phyloP scores from a whole-genome alignment of 495 filamentous ascomycete species.

The Mycothermus thermophilus region DNA sequence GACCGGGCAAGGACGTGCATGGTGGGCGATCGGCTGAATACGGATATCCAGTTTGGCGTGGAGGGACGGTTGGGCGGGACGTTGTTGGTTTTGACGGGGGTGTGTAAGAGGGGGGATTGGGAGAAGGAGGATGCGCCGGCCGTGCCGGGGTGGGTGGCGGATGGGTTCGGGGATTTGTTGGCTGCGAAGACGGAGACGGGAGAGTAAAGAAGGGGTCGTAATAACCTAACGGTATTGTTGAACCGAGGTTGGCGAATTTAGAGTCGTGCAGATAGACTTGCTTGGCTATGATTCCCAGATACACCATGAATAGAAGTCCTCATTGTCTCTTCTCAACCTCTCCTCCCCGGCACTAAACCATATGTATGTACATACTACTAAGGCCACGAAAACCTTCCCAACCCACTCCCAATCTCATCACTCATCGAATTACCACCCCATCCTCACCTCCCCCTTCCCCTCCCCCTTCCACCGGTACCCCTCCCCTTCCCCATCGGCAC shows the following conservation, averaged over 20 bases:
- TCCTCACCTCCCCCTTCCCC: constrained; percentile 7
- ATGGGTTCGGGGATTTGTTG: constrained; percentile 63
- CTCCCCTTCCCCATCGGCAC: constrained; percentile 33
- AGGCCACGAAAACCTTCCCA: no score
- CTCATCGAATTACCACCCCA: not conserved
- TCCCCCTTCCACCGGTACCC: constrained; percentile 12
- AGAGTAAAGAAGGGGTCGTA: not conserved
- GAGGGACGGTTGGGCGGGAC: constrained; percentile 87
- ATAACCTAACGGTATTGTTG: no score
- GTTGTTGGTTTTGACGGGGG: constrained; percentile 80
- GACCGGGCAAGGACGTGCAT: constrained; percentile 80
- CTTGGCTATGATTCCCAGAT: no score
- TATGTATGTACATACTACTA: no score
- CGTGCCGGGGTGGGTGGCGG: constrained; percentile 65
- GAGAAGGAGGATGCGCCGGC: constrained; percentile 44
- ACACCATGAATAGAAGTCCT: no score
- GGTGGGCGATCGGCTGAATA: constrained; percentile 89
- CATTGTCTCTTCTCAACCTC: no score
- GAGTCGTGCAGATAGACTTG: no score
- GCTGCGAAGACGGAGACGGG: not conserved
- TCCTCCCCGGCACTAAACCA: no score
- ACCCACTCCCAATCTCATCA: no score
- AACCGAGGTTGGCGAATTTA: no score
- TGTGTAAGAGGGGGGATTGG: constrained; percentile 70
- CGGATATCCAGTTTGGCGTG: constrained; percentile 90